Evolutionary conservation across 2,329 filamentous ascomycete species (phyloP).

Genomic region (Pseudopyricularia javanii): DNA sequence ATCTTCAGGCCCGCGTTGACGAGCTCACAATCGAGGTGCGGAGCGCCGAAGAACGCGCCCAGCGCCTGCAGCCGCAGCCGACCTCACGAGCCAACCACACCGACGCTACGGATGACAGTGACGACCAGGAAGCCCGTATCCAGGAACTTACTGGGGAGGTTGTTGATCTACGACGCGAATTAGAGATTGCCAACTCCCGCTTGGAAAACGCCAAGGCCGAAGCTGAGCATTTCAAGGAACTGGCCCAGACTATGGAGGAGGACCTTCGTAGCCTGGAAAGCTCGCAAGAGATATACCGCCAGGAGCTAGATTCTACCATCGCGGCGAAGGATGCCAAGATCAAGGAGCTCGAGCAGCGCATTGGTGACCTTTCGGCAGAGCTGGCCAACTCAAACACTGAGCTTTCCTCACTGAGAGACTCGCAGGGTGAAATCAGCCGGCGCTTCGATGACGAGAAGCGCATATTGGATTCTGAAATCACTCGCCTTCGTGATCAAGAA

Average conservation of each 20-base stretch:
- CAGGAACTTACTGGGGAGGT: conserved; percentile 78
- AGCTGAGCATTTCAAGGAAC: conserved; percentile 76
- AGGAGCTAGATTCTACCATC: conserved; percentile 68
- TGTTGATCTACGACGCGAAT: conserved; percentile 73
- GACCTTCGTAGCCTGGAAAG: conserved; percentile 67
- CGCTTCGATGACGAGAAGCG: conserved; percentile 74
- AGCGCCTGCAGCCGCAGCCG: conserved; percentile 69
- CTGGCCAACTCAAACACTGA: conserved; percentile 72
- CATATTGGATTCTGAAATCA: conserved; percentile 65
- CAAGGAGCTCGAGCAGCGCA: conserved; percentile 67
- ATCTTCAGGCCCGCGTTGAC: conserved; percentile 78
- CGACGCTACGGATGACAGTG: conserved; percentile 21
- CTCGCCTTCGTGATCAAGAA: conserved; percentile 70
- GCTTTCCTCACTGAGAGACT: conserved; percentile 65
- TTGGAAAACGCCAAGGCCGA: conserved; percentile 71
- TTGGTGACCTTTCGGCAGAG: conserved; percentile 75
- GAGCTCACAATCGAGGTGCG: conserved; percentile 81
- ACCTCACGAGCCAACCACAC: conserved; percentile 41
- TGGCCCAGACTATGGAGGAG: conserved; percentile 80
- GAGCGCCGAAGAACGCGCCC: conserved; percentile 77
- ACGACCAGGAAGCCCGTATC: conserved; percentile 45
- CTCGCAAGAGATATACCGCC: conserved; percentile 75
- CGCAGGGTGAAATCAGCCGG: conserved; percentile 61
- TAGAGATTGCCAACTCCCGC: conserved; percentile 70
- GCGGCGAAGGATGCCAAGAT: conserved; percentile 70